These are phyloP conservation scores for Capsicum pubescens DNA, from an alignment of 257 asterid genomes.

Conservation along the genomic window DNA sequence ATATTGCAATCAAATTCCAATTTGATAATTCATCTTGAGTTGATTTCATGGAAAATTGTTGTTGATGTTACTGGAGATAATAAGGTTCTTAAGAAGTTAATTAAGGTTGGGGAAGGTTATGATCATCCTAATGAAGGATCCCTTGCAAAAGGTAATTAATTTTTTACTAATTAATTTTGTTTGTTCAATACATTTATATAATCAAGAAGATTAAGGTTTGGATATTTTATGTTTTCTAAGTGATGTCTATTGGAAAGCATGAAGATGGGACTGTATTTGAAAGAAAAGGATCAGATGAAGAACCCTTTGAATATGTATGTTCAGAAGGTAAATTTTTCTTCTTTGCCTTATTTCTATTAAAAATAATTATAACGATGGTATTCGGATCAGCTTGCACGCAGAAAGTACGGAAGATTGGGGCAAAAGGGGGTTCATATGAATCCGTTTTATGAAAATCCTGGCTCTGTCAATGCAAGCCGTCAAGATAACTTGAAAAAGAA, in stretches of 20 bases:
- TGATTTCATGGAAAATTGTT: conserved; percentile 61
- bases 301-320: conserved; percentile 58
- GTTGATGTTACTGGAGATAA: conserved; percentile 56
- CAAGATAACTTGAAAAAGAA: too few relatives aligned
- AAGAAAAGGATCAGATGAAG: conserved; percentile 52
- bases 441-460: too few relatives aligned
- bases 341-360: background rate
- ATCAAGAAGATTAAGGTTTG: background rate
- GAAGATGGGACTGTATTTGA: conserved; percentile 56
- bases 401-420: too few relatives aligned
- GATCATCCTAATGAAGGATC: conserved; percentile 67
- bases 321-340: conserved; percentile 45
- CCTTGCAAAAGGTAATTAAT: conserved; percentile 52
- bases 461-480: too few relatives aligned
- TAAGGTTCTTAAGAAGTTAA: conserved; percentile 52
- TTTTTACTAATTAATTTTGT: background rate
- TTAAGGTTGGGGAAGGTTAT: conserved; percentile 54
- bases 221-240: conserved; percentile 35
- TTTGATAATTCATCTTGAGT: conserved; percentile 54
- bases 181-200: background rate
- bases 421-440: background rate
- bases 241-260: conserved; percentile 44
- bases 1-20: conserved; percentile 37
- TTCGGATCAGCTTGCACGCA: rapidly evolving
- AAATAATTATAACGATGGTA: background rate